Base-by-base conservation (phyloP, 345 rosid genomes). In the Stellera chamaejasme region DNA sequence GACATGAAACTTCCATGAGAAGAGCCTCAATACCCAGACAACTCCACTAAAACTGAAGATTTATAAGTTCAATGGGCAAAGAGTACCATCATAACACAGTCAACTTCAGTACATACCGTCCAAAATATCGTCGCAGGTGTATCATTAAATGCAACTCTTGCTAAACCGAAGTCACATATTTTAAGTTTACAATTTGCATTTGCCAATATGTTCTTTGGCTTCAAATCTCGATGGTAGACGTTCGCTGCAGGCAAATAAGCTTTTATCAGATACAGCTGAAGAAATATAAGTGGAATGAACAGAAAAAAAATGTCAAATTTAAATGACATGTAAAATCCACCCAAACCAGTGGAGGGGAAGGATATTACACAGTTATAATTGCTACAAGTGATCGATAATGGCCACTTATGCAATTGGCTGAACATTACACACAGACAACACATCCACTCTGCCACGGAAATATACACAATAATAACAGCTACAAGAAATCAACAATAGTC, bases 151-250 rank as follows among this genome's bases (percentile, higher is more conserved):
- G 98, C 90, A 75, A 85, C 98, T 65, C 98, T 82, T 48, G 98
- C 98, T 63, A 92, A 70, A 45, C 98, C 96, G 69, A 92, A 92
- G 74, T 92, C 98, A 60, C 98, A 92, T 13, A 92, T 81, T 76
- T 92, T 92, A 53, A 92, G 90, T 64, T 92, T 92, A 73, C 96
- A 92, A 60, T 92, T 86, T 54, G 98, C 98, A 84, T 92, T 92
- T 49, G 98, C 98, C 78, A 92, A 67, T 65, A 92, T 92, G 64
- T 92, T 92, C 79, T 92, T 92, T 13, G 98, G 96, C 62, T 92
- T 92, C 65, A 91, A 72, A 65, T 91, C 98, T 67, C 98, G 78
- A 65, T 91, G 96, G 74, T 80, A 91, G 56, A 88, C 98, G 27
- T 84, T 92, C 27, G 98, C 96, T 92, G 88, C 84, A 83, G 49